Base-by-base conservation (phyloP, 2,329 filamentous ascomycete genomes). In the Cytospora piceae region DNA sequence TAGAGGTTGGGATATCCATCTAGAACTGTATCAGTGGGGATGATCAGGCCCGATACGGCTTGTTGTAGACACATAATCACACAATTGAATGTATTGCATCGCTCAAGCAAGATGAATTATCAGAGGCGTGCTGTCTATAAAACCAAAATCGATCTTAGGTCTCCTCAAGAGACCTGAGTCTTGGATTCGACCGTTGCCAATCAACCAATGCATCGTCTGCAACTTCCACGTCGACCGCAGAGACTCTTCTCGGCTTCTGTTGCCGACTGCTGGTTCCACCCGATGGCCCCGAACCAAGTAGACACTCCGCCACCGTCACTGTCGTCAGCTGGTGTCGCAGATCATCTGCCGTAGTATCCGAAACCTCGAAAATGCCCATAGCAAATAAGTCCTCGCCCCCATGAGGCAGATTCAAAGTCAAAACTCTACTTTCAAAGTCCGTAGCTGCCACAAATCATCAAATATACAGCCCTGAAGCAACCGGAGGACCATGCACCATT, bases 1-100 rank as follows among this genome's bases (percentile, higher is more conserved):
- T 20, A 57, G 39, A 32, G 31, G 39, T 57, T 34, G 42, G 42
- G 42, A 49, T 49, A 49, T 24, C 15, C 42, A 49, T 49, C 42
- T 49, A 49, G 42, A 22, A 49, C 3, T 3, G 42, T 49, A 49
- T 49, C n/a, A 17, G 42, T 49, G 42, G 42, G n/a, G 42, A 22
- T 49, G 4, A 22, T 22, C n/a, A 49, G n/a, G 42, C 15, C 42
- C n/a, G n/a, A 49, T 24, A 49, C 42, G 42, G 42, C 42, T 49
- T 11, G 24, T 24, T 49, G n/a, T 24, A 49, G 42, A 49, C 42
- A 49, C n/a, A 49, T 49, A 49, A 49, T 49, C 12, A 7, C 42
- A 49, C 8, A 22, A 49, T n/a, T 49, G 20, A 24, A 49, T 22
- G n/a, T 11, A 49, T 49, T 49, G 42, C n/a, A 24, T 49, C n/a